Evolutionary conservation across 2,329 filamentous ascomycete species (phyloP).

Genomic region (Scedosporium aurantiacum): DNA sequence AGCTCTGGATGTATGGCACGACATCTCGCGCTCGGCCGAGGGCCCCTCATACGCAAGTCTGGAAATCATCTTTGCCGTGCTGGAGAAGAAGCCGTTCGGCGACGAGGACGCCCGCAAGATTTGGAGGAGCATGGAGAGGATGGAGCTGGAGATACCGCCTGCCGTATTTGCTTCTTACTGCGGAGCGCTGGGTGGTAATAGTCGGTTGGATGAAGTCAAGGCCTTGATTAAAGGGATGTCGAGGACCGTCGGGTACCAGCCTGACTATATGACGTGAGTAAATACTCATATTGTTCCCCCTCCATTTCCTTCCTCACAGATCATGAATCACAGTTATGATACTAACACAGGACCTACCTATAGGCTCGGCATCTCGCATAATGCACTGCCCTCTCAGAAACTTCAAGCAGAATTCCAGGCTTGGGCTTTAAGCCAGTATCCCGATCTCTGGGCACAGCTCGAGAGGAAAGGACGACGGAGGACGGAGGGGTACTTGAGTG

Average conservation of each 20-base stretch:
- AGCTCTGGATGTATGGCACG: constrained; percentile 70
- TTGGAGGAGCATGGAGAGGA: constrained; percentile 58
- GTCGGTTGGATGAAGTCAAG: constrained; percentile 56
- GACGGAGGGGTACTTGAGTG: constrained; percentile 31
- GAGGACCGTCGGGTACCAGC: constrained; percentile 51
- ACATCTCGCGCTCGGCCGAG: constrained; percentile 74
- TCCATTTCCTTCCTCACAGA: background rate
- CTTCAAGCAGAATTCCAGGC: constrained; percentile 59
- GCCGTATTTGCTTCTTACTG: constrained; percentile 67
- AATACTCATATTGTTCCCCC: constrained; percentile 1
- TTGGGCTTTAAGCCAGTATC: constrained; percentile 62
- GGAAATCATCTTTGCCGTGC: constrained; percentile 68
- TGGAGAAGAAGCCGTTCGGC: constrained; percentile 51
- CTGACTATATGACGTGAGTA: constrained; percentile 62
- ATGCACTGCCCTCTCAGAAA: constrained; percentile 54
- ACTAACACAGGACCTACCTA: constrained; percentile 2
- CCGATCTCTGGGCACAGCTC: constrained; percentile 57
- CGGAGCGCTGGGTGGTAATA: constrained; percentile 63
- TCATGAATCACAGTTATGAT: background rate
- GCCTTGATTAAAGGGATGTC: constrained; percentile 57
- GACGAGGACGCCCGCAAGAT: constrained; percentile 52
- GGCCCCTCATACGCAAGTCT: constrained; percentile 77
- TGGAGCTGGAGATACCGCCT: constrained; percentile 70
- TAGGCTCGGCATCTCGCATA: constrained; percentile 67
- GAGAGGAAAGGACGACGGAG: constrained; percentile 38